phyloP scores from a whole-genome alignment of 352 stramenopile species.

The Phytophthora fragariae region DNA sequence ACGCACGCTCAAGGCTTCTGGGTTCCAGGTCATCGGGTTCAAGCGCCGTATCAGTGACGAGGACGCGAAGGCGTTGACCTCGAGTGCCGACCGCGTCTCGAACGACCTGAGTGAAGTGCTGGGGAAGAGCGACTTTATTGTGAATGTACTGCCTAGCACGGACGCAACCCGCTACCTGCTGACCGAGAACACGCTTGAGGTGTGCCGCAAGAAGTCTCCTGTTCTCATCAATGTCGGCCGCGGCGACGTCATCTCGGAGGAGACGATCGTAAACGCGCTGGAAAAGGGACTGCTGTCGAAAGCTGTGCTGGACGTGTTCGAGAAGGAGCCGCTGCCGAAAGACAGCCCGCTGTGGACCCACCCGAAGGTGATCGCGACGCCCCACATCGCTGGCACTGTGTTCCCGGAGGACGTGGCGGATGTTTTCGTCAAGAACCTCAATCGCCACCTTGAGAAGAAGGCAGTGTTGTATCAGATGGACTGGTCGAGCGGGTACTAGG shows the following conservation, averaged over 20 bases:
- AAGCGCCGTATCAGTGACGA: conserved; percentile 57
- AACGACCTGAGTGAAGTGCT: conserved; percentile 57
- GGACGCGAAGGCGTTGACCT: conserved; percentile 19
- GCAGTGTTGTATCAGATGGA: conserved; percentile 54
- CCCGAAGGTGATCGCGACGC: conserved; percentile 75
- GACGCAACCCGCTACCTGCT: conserved; percentile 73
- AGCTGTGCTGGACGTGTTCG: conserved; percentile 65
- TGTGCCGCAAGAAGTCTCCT: conserved; percentile 58
- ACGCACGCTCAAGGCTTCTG: conserved; percentile 51
- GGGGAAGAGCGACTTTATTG: conserved; percentile 73
- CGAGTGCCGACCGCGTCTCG: conserved; percentile 50
- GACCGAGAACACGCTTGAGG: conserved; percentile 50
- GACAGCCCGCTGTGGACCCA: conserved; percentile 72
- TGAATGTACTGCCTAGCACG: conserved; percentile 88
- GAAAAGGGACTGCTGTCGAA: conserved; percentile 68
- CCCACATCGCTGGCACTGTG: conserved; percentile 82
- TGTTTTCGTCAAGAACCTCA: conserved; percentile 72
- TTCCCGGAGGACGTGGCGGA: conserved; percentile 79
- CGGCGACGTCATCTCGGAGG: conserved; percentile 80
- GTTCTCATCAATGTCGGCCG: conserved; percentile 91
- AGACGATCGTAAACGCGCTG: conserved; percentile 68
- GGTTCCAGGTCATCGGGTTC: conserved; percentile 72
- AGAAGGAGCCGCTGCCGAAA: conserved; percentile 53
- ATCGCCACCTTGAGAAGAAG: conserved; percentile 44
- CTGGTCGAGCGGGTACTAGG: conserved; percentile 61